Base-by-base conservation (phyloP, 768 basidiomycete genomes). In the Leccinum variicolor region DNA sequence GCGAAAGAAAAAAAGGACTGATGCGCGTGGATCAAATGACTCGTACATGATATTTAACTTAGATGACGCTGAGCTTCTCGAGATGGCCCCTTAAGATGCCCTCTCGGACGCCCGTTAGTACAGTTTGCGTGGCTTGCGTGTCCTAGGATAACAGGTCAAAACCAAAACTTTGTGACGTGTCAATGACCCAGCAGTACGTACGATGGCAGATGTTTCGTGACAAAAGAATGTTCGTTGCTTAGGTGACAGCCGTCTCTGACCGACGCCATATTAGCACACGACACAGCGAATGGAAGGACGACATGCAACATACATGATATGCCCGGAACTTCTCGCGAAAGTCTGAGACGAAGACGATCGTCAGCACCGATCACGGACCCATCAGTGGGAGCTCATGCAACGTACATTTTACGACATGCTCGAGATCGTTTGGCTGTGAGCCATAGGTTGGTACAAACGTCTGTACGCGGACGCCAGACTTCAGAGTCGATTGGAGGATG, bases 181-280 rank as follows among this genome's bases (percentile, higher is more conserved):
- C 10, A 15, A 49, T 9, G 9, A 23, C 26, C 17, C 8, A 50
- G 9, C 2, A 29, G 1, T 43, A 79, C 85, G 52, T 64, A 87
- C 87, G 47, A 88, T 82, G 5, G 87, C 87, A 39, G 86, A 86
- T 0, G 87, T 89, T 64, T 86, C 83, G 63, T 89, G 82, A 60
- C 81, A 84, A 62, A 86, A 82, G 64, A 89, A 89, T 1, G 82
- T 75, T 5, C 88, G 77, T 26, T 77, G 72, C 33, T 77, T 70
- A 1, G 84, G 83, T 2, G 86, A 88, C 23, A 80, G 71, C 23
- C 79, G 79, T 66, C 78, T 82, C 84, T 87, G 59, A 34, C 53
- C 41, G 39, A 34, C 23, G 31, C 53, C 48, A 8, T 28, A 43
- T 61, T 55, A 53, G 23, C n/a, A n/a, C 1, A 10, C n/a, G 10